Evolutionary conservation across 768 basidiomycete genomes (phyloP).

Genomic region (Neoboletus brunneissimus): DNA sequence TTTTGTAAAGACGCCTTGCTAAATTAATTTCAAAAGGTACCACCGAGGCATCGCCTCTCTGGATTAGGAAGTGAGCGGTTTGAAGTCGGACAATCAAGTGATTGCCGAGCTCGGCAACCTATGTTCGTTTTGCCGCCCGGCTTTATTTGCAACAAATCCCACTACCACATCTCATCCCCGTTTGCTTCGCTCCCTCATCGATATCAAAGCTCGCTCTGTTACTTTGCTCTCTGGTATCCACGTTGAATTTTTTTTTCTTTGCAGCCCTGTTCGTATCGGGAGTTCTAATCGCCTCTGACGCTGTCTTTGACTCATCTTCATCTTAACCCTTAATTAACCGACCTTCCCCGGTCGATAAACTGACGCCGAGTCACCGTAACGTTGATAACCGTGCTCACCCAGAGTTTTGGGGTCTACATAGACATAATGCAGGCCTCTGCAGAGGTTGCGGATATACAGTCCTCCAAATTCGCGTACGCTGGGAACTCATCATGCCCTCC

Average conservation of each 20-base stretch:
- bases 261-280: neutral
- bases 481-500: slow-evolving; percentile 2
- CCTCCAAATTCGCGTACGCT: slow-evolving; percentile 31
- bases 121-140: slow-evolving; percentile 37
- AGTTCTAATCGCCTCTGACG: slow-evolving; percentile 3
- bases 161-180: slow-evolving; percentile 32
- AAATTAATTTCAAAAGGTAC: slow-evolving; percentile 26
- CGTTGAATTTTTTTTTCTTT: slow-evolving; percentile 2
- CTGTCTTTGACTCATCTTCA: slow-evolving; percentile 21
- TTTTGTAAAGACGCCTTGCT: slow-evolving; percentile 13
- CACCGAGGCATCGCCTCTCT: slow-evolving; percentile 21
- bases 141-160: slow-evolving; percentile 41
- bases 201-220: slow-evolving; percentile 22
- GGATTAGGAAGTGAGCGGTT: slow-evolving; percentile 32
- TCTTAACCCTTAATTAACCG: slow-evolving; percentile 39
- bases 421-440: slow-evolving; percentile 29
- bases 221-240: slow-evolving; percentile 10
- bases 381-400: slow-evolving; percentile 35
- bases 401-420: slow-evolving; percentile 10
- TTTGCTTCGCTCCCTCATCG: slow-evolving; percentile 30
- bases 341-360: slow-evolving; percentile 41
- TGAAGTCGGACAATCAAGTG: slow-evolving; percentile 35
- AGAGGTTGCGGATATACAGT: slow-evolving; percentile 30
- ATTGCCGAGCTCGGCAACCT: slow-evolving; percentile 39
- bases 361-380: slow-evolving; percentile 41